Evolutionary conservation across 2,329 filamentous ascomycete species (phyloP).

Genomic region (Colletotrichum sp.): DNA sequence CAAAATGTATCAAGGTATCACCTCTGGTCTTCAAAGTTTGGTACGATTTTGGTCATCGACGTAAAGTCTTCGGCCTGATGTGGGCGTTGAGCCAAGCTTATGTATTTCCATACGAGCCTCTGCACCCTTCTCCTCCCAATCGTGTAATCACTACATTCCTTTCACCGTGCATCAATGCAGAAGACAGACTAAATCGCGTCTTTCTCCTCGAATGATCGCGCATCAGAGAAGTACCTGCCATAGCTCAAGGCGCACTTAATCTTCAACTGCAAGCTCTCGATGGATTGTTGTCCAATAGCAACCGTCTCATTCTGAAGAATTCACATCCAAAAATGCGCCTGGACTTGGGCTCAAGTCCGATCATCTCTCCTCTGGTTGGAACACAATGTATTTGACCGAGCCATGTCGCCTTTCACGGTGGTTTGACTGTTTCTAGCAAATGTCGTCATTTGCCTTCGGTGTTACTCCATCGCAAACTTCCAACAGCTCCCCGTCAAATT

Average conservation of each 20-base stretch:
- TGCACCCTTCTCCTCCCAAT: background rate
- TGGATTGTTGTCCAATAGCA: background rate
- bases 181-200: background rate
- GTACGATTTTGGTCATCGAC: background rate
- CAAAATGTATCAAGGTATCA: background rate
- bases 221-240: background rate
- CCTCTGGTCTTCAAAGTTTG: background rate
- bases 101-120: background rate
- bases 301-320: background rate
- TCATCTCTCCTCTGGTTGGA: background rate
- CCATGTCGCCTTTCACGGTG: background rate
- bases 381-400: background rate
- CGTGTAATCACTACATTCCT: background rate
- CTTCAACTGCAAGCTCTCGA: background rate
- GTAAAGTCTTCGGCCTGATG: background rate
- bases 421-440: background rate
- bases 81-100: background rate
- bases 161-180: accelerated
- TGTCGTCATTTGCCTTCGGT: conserved; percentile 19
- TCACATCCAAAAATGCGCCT: background rate
- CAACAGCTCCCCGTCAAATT: background rate
- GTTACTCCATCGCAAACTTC: conserved; percentile 5
- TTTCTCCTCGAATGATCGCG: background rate
- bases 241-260: background rate
- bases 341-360: background rate